Conservation (phyloP, 2,329 filamentous ascomycete species). For the Fusarium domesticum region DNA sequence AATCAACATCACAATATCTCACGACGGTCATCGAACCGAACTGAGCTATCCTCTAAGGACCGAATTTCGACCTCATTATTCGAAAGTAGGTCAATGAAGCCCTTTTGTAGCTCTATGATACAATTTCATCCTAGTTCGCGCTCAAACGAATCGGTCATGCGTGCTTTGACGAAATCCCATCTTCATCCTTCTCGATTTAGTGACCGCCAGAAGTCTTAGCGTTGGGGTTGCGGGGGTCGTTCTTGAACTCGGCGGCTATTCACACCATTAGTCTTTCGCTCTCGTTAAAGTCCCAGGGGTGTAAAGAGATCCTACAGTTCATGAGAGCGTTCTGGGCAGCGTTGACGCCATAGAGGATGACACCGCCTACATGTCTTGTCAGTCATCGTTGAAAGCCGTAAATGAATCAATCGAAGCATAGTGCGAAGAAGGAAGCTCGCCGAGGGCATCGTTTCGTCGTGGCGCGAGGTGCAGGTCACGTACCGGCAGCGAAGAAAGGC, state of each 20-base stretch:
- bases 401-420: conserved; percentile 21
- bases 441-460: conserved; percentile 11
- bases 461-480: conserved; percentile 38
- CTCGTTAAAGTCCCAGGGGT: not conserved
- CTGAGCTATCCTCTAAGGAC: not conserved
- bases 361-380: conserved; percentile 56
- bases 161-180: conserved; percentile 25
- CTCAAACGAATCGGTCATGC: conserved; percentile 29
- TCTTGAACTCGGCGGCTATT: conserved; percentile 89
- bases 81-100: conserved; percentile 35
- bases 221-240: conserved; percentile 86
- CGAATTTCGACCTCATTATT: conserved; percentile 17
- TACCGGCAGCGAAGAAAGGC: conserved; percentile 95
- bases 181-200: conserved; percentile 35
- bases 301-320: conserved; percentile 56
- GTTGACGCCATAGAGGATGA: conserved; percentile 92
- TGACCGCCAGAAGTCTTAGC: conserved; percentile 45
- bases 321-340: conserved; percentile 73
- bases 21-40: not conserved
- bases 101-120: conserved; percentile 42
- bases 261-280: conserved; percentile 23
- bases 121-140: conserved; percentile 35
- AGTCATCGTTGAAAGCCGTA: conserved; percentile 22
- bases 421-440: conserved; percentile 7
- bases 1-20: not conserved